Evolutionary conservation across 2,329 filamentous ascomycete species (phyloP).

Genomic region (Sodiomyces alkalinus): DNA sequence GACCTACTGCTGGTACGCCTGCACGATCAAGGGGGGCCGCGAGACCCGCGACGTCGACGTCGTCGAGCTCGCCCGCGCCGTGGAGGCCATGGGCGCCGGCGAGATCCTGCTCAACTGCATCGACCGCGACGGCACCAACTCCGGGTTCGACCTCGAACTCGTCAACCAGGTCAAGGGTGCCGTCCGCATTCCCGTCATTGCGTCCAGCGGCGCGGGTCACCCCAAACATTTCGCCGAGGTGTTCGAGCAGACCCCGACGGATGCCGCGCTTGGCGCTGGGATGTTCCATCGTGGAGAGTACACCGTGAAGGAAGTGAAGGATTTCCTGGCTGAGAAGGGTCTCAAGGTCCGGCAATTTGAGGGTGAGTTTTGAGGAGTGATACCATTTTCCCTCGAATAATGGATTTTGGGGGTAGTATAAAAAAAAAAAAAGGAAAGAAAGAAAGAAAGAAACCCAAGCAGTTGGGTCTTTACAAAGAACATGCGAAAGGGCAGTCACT

Average conservation of each 20-base stretch:
- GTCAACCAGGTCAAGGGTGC: constrained; percentile 77
- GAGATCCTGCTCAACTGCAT: constrained; percentile 97
- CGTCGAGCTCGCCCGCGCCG: constrained; percentile 70
- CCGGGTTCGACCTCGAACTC: constrained; percentile 86
- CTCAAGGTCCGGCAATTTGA: constrained; percentile 72
- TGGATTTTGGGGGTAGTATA: constrained; percentile 2
- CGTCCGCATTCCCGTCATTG: constrained; percentile 85
- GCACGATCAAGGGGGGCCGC: constrained; percentile 88
- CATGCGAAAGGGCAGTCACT: background rate
- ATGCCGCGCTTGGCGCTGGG: constrained; percentile 86
- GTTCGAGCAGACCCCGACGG: constrained; percentile 70
- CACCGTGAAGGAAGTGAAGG: constrained; percentile 87
- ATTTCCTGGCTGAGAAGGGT: constrained; percentile 55
- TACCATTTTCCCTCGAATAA: constrained; percentile 2
- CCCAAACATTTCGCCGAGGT: constrained; percentile 84
- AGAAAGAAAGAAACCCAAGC: constrained; percentile 1
- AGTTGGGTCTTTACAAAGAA: constrained; percentile 8
- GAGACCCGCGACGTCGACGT: constrained; percentile 93
- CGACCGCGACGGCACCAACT: constrained; percentile 89
- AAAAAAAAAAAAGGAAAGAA: constrained; percentile 5
- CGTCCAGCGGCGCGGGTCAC: constrained; percentile 79
- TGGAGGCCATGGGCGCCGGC: constrained; percentile 89
- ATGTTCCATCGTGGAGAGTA: constrained; percentile 98
- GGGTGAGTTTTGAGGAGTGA: constrained; percentile 22
- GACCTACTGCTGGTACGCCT: constrained; percentile 86